Evolutionary conservation across 306 rosid species (phyloP), one percentile per base, ranked within the genome.

Genomic region (Ochetophila trinervis): DNA sequence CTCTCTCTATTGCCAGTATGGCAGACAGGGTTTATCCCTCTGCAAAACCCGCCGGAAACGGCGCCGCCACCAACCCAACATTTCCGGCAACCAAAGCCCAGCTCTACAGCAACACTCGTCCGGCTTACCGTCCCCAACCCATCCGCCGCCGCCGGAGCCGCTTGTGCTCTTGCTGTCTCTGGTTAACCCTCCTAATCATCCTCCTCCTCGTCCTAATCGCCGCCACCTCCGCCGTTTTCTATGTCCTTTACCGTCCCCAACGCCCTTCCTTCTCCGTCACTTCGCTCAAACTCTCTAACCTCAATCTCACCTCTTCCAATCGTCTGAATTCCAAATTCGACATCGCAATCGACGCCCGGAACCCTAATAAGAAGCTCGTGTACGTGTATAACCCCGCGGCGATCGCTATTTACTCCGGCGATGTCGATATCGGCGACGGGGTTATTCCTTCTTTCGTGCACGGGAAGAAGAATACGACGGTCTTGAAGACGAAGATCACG

Each of bases 61-160:
- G 49, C 15, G 56, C 66, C 12, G 72, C 76, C 53, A 66, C 82
- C 9, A 63, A 70, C 36, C 77, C 68, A 0, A 48, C 90, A 10
- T 78, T 79, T 53, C 97, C 96, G 0, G 68, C 91, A 30, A 70
- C 88, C 21, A 86, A 88, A 63, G 71, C 95, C 0, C 96, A 88
- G 57, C 79, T 81, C 62, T 82, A 87, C 58, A 86, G 88, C 49
- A 84, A 82, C 65, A 61, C 69, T 42, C 91, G 98, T 47, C 95
- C 95, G 1, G 50, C 96, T 65, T 88, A 87, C 83, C 95, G 90
- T 40, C 92, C 90, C 6, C 90, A 84, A 64, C 72, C 86, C 11
- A 62, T 63, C 23, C 82, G 44, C 63, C 84, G 86, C 24, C 83
- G 80, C 78, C 70, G 77, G 6, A 62, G 87, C 4, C 68, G 88